A percentile compares a stretch with the other conserved stretches of the same genome.
Conservation (phyloP, 2,329 filamentous ascomycete species). For the Plectosphaerella cucumerina region DNA sequence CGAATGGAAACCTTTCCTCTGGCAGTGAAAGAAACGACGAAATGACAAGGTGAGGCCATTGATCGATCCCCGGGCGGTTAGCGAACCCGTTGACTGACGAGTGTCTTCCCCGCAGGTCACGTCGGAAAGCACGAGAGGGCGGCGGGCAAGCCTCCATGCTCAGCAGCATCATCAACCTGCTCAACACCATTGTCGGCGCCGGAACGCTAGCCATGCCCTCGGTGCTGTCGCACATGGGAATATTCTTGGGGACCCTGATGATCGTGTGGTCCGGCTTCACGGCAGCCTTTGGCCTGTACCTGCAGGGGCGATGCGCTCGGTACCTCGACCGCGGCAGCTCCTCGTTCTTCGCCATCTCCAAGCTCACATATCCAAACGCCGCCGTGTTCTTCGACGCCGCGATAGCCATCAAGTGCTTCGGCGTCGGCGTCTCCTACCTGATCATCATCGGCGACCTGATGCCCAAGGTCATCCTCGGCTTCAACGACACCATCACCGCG, state of each 20-base stretch:
- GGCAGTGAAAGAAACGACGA: slow-evolving; percentile 12
- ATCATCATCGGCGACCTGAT: slow-evolving; percentile 99
- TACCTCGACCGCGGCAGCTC: slow-evolving; percentile 86
- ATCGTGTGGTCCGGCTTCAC: slow-evolving; percentile 90
- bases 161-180: slow-evolving; percentile 89
- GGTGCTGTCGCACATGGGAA: slow-evolving; percentile 92
- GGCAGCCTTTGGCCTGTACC: slow-evolving; percentile 87
- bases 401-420: slow-evolving; percentile 97
- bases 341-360: slow-evolving; percentile 94
- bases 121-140: slow-evolving; percentile 61
- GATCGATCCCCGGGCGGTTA: not conserved
- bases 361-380: slow-evolving; percentile 94
- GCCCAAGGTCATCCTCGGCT: slow-evolving; percentile 86
- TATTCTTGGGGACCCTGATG: slow-evolving; percentile 75
- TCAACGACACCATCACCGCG: slow-evolving; percentile 59
- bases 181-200: slow-evolving; percentile 96
- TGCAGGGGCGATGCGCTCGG: slow-evolving; percentile 87
- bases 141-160: slow-evolving; percentile 82
- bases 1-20: slow-evolving; percentile 36
- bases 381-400: slow-evolving; percentile 93
- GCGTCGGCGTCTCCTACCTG: slow-evolving; percentile 93
- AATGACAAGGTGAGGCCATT: slow-evolving; percentile 10
- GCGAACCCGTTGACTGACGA: slow-evolving; percentile 6
- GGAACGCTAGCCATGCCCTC: slow-evolving; percentile 94
- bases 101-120: slow-evolving; percentile 33